A percentile compares a stretch with the other conserved stretches of the same genome.
phyloP scores from a whole-genome alignment of 441 rosid species.

The Breynia disticha region DNA sequence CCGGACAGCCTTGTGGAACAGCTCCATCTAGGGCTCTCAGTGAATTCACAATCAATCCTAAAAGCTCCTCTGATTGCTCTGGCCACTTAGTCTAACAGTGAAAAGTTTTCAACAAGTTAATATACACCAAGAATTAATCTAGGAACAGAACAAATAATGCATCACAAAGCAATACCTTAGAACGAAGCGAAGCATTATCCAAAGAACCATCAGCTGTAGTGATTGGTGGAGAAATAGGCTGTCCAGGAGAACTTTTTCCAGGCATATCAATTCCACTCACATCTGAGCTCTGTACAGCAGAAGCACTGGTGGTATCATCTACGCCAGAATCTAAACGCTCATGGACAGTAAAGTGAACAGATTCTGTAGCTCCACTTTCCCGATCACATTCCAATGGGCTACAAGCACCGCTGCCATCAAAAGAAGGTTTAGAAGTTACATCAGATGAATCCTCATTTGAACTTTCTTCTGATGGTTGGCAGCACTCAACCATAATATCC shows the following conservation, averaged over 20 bases:
- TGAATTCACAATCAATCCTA: slow-evolving; percentile 94
- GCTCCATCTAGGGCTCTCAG: slow-evolving; percentile 90
- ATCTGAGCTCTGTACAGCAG: slow-evolving; percentile 78
- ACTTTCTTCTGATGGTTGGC: slow-evolving; percentile 89
- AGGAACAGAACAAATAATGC: slow-evolving; percentile 8
- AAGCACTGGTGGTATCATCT: slow-evolving; percentile 50
- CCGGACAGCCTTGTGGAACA: slow-evolving; percentile 90
- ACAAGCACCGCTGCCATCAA: slow-evolving; percentile 48
- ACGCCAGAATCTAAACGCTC: slow-evolving; percentile 71
- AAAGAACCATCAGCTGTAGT: slow-evolving; percentile 50
- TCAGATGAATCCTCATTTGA: slow-evolving; percentile 48
- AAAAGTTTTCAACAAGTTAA: slow-evolving; percentile 19
- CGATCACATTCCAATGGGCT: slow-evolving; percentile 55
- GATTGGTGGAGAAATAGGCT: slow-evolving; percentile 51
- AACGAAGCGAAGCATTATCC: slow-evolving; percentile 52
- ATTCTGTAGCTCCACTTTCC: slow-evolving; percentile 52
- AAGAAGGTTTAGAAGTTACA: slow-evolving; percentile 42
- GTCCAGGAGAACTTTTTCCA: slow-evolving; percentile 48
- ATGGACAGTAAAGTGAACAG: slow-evolving; percentile 42
- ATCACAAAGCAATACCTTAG: slow-evolving; percentile 50
- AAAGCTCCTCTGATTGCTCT: slow-evolving; percentile 95
- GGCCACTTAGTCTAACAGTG: slow-evolving; percentile 88
- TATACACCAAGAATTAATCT: slow-evolving; percentile 3
- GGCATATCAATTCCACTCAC: slow-evolving; percentile 34
- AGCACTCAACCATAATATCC: slow-evolving; percentile 99